phyloP scores from a whole-genome alignment of 495 filamentous ascomycete genomes.

The Articulospora tetracladia region DNA sequence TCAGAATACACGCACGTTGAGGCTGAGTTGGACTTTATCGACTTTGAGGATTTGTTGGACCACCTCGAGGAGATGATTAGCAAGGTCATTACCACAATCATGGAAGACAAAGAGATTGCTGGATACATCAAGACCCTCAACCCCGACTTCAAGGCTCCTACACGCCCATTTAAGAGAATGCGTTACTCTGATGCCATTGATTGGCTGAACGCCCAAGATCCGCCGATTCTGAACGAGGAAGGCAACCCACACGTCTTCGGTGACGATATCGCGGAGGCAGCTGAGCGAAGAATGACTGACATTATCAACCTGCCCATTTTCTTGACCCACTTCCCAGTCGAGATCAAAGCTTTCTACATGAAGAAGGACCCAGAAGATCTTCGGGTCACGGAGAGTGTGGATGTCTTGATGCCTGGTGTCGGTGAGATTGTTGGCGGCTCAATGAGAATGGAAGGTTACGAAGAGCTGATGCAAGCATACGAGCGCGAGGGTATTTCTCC shows the following conservation, averaged over 20 bases:
- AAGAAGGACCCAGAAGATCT: conserved; percentile 78
- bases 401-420: conserved; percentile 93
- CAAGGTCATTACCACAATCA: conserved; percentile 71
- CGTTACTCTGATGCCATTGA: conserved; percentile 89
- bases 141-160: conserved; percentile 76
- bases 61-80: conserved; percentile 90
- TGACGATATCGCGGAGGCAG: conserved; percentile 97
- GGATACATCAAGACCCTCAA: conserved; percentile 78
- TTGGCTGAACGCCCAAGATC: conserved; percentile 82
- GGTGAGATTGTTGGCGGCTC: conserved; percentile 96
- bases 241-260: conserved; percentile 86
- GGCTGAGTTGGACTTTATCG: conserved; percentile 94
- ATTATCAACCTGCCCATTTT: conserved; percentile 93
- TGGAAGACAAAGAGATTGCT: conserved; percentile 67
- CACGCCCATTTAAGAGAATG: conserved; percentile 92
- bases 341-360: conserved; percentile 99
- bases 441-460: conserved; percentile 92
- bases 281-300: conserved; percentile 95
- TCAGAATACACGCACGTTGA: conserved; percentile 98
- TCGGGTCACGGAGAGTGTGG: conserved; percentile 94
- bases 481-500: conserved; percentile 81
- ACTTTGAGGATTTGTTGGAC: conserved; percentile 84
- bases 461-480: conserved; percentile 90
- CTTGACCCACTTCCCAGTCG: conserved; percentile 92
- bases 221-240: conserved; percentile 83